Percentiles rank a stretch among this genome's conserved stretches.
These are phyloP conservation scores for Claviceps citrina DNA, from an alignment of 2,329 filamentous ascomycete species.

Conservation along the genomic window DNA sequence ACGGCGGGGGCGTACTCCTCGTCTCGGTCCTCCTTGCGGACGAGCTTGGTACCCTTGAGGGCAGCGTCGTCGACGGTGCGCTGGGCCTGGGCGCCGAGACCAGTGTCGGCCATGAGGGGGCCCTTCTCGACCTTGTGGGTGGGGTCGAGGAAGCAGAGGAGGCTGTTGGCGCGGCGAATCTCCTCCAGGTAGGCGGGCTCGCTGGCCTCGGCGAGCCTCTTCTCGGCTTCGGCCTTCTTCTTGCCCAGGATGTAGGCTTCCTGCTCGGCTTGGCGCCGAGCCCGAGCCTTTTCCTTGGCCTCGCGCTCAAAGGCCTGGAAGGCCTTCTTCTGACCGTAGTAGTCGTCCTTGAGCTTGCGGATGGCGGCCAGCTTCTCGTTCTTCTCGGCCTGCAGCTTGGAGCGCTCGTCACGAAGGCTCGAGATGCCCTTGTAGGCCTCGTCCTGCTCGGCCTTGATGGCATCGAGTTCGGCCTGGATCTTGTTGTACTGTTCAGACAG, in stretches of 20 bases:
- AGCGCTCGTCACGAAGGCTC: conserved; percentile 68
- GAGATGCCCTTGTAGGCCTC: conserved; percentile 80
- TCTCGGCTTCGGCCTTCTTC: conserved; percentile 60
- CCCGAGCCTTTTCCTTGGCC: conserved; percentile 57
- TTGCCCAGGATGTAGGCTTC: conserved; percentile 56
- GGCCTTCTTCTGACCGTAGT: conserved; percentile 71
- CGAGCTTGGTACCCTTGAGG: conserved; percentile 70
- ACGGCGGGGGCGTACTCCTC: conserved; percentile 72
- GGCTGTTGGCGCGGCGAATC: conserved; percentile 72
- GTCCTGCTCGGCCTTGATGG: conserved; percentile 84
- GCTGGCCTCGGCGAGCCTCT: conserved; percentile 65
- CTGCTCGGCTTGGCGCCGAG: conserved; percentile 69
- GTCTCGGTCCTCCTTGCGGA: conserved; percentile 75
- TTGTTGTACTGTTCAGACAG: conserved; percentile 73
- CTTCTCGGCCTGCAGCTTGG: conserved; percentile 69
- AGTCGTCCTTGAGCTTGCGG: conserved; percentile 78
- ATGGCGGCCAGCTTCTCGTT: conserved; percentile 72
- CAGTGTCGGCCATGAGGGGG: conserved; percentile 47
- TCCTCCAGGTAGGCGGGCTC: conserved; percentile 84
- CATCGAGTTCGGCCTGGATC: conserved; percentile 76
- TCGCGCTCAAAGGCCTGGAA: conserved; percentile 72
- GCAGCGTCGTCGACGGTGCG: conserved; percentile 73
- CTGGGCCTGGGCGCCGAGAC: conserved; percentile 62
- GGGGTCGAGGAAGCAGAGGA: conserved; percentile 87
- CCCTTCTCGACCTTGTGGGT: conserved; percentile 50